Conservation (phyloP, 2,329 filamentous ascomycete genomes). For the Escovopsis weberi region DNA sequence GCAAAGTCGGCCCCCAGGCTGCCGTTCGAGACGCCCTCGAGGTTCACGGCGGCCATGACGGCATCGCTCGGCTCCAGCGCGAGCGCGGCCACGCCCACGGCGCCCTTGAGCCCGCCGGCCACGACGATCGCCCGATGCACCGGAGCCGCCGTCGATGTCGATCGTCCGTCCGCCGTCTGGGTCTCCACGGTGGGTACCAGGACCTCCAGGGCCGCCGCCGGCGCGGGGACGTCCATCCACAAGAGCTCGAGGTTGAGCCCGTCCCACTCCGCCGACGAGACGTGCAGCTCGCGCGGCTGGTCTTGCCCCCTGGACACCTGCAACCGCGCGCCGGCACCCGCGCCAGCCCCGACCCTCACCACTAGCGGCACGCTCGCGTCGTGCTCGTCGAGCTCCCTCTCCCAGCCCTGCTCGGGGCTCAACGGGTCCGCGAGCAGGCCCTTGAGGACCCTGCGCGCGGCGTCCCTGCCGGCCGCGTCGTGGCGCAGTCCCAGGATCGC, state of each 20-base stretch:
- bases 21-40: constrained; percentile 29
- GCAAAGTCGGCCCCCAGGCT: constrained; percentile 29
- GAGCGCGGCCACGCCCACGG: constrained; percentile 36
- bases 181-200: constrained; percentile 67
- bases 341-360: constrained; percentile 34
- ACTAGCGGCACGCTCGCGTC: constrained; percentile 43
- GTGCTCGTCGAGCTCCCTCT: constrained; percentile 41
- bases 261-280: constrained; percentile 49
- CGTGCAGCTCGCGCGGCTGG: constrained; percentile 41
- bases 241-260: constrained; percentile 51
- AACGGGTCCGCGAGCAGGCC: constrained; percentile 59
- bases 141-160: constrained; percentile 58
- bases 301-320: constrained; percentile 14
- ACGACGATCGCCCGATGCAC: constrained; percentile 72
- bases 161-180: constrained; percentile 47
- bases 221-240: constrained; percentile 34
- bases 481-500: constrained; percentile 37
- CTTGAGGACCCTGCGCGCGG: constrained; percentile 51
- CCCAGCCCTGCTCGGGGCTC: constrained; percentile 48
- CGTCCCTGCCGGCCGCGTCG: constrained; percentile 24
- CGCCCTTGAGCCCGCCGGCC: constrained; percentile 55
- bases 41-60: constrained; percentile 43
- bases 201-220: constrained; percentile 35
- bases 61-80: constrained; percentile 23
- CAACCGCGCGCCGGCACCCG: constrained; percentile 15